phyloP scores from a whole-genome alignment of 2,329 filamentous ascomycete species.

The Rhinocladiella mackenziei region DNA sequence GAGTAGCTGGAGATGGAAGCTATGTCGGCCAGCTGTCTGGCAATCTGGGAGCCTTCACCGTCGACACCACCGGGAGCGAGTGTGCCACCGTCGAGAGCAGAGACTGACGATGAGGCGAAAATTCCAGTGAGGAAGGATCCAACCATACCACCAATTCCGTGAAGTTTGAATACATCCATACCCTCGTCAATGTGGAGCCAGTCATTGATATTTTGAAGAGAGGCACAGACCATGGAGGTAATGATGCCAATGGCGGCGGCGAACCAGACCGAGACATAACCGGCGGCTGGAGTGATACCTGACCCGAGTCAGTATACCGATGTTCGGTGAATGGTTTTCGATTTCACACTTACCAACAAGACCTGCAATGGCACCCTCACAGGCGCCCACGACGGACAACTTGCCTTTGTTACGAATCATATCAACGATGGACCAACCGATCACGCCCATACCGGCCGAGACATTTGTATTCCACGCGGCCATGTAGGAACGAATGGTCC shows the following conservation, averaged over 20 bases:
- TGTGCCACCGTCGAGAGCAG: constrained; percentile 48
- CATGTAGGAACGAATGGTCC: constrained; percentile 51
- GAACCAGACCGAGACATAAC: constrained; percentile 51
- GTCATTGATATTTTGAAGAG: constrained; percentile 49
- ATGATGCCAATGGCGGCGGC: constrained; percentile 55
- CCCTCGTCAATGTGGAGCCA: constrained; percentile 55
- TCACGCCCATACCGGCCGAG: constrained; percentile 51
- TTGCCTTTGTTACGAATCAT: constrained; percentile 50
- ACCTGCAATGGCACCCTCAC: constrained; percentile 56
- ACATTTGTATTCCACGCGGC: constrained; percentile 58
- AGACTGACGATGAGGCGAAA: constrained; percentile 45
- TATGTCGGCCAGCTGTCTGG: constrained; percentile 54
- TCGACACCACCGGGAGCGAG: constrained; percentile 48
- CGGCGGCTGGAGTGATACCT: constrained; percentile 56
- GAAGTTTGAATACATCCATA: constrained; percentile 53
- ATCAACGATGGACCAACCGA: constrained; percentile 54
- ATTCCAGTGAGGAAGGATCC: constrained; percentile 56
- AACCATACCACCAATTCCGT: constrained; percentile 48
- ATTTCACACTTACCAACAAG: constrained; percentile 40
- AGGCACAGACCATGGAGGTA: constrained; percentile 49
- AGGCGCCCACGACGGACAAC: constrained; percentile 55
- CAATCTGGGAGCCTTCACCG: constrained; percentile 54
- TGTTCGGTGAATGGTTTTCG: neutral
- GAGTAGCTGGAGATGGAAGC: constrained; percentile 50
- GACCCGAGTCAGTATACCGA: neutral